A percentile compares a stretch with the other conserved stretches of the same genome.
Evolutionary conservation across 371 early-diverging fungal genomes (phyloP).

Genomic region (Mucor indicus): DNA sequence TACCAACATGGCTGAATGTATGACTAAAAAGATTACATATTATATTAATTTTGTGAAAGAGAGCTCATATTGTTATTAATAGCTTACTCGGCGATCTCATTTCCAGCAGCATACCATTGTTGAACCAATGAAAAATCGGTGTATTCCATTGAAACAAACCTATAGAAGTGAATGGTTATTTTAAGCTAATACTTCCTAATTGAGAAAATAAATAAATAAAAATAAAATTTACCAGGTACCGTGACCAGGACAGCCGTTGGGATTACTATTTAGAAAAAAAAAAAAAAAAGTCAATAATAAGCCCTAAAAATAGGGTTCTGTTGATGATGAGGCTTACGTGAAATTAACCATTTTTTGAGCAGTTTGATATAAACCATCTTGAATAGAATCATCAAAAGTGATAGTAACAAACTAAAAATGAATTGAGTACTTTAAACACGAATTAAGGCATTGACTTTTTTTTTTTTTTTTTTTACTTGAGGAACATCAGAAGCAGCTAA

Average conservation of each 20-base stretch:
- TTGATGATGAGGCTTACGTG: constrained; percentile 22
- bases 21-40: constrained; percentile 29
- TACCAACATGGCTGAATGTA: constrained; percentile 60
- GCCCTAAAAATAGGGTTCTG: too few species aligned
- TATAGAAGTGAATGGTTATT: constrained; percentile 3
- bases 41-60: neutral
- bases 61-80: neutral
- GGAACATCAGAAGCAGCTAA: constrained; percentile 56
- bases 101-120: constrained; percentile 68
- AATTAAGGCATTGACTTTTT: neutral
- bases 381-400: constrained; percentile 71
- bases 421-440: neutral
- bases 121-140: constrained; percentile 64
- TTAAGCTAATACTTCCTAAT: constrained; percentile 11
- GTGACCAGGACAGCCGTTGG: constrained; percentile 63
- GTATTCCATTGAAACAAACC: constrained; percentile 62
- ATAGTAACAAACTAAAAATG: constrained; percentile 53
- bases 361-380: constrained; percentile 31
- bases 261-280: constrained; percentile 35
- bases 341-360: constrained; percentile 36
- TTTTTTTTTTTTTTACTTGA: constrained; percentile 26
- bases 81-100: constrained; percentile 64
- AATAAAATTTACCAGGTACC: constrained; percentile 32
- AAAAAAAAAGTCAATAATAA: neutral
- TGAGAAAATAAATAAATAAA: constrained; percentile 1